These are phyloP conservation scores for Huiozyma sinensis DNA, from an alignment of 805 yeast species.

Conservation along the genomic window DNA sequence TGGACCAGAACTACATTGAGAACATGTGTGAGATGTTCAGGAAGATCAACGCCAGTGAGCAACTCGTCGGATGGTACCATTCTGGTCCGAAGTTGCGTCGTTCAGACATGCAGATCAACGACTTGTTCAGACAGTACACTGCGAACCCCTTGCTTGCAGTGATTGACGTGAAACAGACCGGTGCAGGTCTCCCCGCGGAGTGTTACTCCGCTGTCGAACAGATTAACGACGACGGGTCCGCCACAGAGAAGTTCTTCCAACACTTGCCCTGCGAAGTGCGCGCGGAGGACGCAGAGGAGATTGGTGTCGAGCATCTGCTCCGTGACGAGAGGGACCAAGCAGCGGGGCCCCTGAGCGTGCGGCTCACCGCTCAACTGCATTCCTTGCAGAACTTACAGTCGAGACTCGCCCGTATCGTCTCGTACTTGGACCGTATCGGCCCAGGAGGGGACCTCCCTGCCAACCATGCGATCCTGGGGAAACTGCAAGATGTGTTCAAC, in stretches of 20 bases:
- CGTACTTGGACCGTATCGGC: slow-evolving; percentile 56
- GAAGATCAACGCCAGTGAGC: slow-evolving; percentile 94
- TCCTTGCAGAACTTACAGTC: slow-evolving; percentile 78
- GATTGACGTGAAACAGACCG: slow-evolving; percentile 77
- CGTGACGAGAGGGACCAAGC: slow-evolving; percentile 96
- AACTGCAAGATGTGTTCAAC: slow-evolving; percentile 89
- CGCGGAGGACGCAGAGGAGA: slow-evolving; percentile 99
- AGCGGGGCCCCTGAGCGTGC: slow-evolving; percentile 80
- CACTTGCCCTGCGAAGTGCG: slow-evolving; percentile 88
- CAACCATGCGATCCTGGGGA: slow-evolving; percentile 83
- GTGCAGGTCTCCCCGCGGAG: slow-evolving; percentile 89
- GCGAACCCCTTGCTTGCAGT: slow-evolving; percentile 64
- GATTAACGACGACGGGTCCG: slow-evolving; percentile 89
- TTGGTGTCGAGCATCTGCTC: slow-evolving; percentile 92
- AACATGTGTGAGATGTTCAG: slow-evolving; percentile 96
- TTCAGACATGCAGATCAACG: slow-evolving; percentile 85
- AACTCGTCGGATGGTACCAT: slow-evolving; percentile 97
- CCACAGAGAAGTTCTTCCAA: slow-evolving; percentile 83
- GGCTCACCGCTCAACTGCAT: slow-evolving; percentile 80
- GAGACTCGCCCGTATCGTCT: slow-evolving; percentile 66
- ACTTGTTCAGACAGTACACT: slow-evolving; percentile 73
- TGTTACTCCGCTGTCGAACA: slow-evolving; percentile 92
- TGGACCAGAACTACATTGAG: slow-evolving; percentile 93
- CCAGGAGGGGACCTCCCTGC: slow-evolving; percentile 56
- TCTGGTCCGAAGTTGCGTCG: slow-evolving; percentile 88